These are phyloP conservation scores for Lactarius pseudohatsudake DNA, from an alignment of 768 basidiomycete species.

Conservation along the genomic window DNA sequence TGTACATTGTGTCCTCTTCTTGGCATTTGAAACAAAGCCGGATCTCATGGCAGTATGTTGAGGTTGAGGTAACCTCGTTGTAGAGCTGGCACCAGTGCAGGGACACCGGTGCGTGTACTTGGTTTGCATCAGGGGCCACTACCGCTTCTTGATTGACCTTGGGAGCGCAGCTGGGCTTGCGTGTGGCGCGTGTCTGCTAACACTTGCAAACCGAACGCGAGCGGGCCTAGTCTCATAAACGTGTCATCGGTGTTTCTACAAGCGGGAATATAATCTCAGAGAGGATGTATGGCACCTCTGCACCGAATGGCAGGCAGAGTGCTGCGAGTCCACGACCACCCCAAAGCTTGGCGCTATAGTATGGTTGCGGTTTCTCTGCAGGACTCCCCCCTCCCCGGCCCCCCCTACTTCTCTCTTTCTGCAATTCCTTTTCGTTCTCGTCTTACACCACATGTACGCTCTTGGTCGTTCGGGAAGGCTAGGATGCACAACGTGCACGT, in stretches of 20 bases:
- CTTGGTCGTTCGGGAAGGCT: not conserved
- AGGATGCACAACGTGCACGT: not conserved
- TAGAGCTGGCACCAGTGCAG: not conserved
- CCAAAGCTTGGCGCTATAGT: not conserved
- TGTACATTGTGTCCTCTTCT: not conserved
- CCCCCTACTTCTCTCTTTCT: not conserved
- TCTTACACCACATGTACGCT: not conserved
- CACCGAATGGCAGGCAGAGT: not conserved
- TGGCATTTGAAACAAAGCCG: not conserved
- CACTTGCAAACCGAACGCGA: not conserved
- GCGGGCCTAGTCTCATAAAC: not conserved
- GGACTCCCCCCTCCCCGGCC: not conserved
- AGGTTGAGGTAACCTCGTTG: not conserved
- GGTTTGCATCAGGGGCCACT: not conserved
- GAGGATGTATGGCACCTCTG: not conserved
- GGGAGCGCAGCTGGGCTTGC: conserved; percentile 4
- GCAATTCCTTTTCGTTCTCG: not conserved
- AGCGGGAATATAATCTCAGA: not conserved
- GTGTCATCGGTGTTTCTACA: not conserved
- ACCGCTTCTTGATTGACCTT: not conserved
- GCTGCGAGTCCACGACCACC: not conserved
- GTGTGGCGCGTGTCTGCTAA: conserved; percentile 7
- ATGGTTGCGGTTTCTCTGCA: not conserved
- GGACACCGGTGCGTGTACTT: not conserved
- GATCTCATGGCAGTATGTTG: not conserved